These are phyloP conservation scores for Gastrolobium bilobum DNA, from an alignment of 306 rosid genomes.

Conservation along the genomic window DNA sequence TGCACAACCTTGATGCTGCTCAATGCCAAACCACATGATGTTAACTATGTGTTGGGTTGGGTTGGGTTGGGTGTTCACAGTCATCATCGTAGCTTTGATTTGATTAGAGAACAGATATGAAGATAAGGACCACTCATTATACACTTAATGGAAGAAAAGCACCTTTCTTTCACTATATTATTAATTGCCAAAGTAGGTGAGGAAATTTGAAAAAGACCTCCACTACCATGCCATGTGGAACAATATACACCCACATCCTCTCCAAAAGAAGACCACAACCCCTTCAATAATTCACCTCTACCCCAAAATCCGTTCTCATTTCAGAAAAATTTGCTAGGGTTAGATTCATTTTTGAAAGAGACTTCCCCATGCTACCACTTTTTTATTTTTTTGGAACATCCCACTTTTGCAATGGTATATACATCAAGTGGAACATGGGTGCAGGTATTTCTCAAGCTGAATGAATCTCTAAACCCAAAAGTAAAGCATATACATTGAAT, in stretches of 20 bases:
- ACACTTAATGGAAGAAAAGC: slow-evolving; percentile 40
- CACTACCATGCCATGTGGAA: slow-evolving; percentile 47
- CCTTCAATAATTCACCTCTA: slow-evolving; percentile 50
- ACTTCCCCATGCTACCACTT: neutral
- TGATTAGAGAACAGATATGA: slow-evolving; percentile 7
- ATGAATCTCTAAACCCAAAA: neutral
- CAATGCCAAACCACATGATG: neutral
- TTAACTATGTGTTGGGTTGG: slow-evolving; percentile 6
- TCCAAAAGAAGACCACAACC: slow-evolving; percentile 31
- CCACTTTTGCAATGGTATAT: neutral
- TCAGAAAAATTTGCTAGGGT: neutral
- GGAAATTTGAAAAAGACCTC: slow-evolving; percentile 58
- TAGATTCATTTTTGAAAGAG: slow-evolving; percentile 6
- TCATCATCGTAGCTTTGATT: slow-evolving; percentile 20
- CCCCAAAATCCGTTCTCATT: slow-evolving; percentile 34
- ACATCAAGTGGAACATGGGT: slow-evolving; percentile 22
- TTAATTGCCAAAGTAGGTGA: slow-evolving; percentile 46
- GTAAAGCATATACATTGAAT: neutral
- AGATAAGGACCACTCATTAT: slow-evolving; percentile 41
- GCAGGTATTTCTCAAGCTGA: slow-evolving; percentile 12
- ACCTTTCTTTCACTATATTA: slow-evolving; percentile 20
- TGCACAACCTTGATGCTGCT: neutral
- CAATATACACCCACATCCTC: slow-evolving; percentile 30
- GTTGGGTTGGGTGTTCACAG: no score
- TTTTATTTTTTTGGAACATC: slow-evolving; percentile 19